Evolutionary conservation across 2,329 filamentous ascomycete genomes (phyloP).

Genomic region (Trichoderma pleuroti): DNA sequence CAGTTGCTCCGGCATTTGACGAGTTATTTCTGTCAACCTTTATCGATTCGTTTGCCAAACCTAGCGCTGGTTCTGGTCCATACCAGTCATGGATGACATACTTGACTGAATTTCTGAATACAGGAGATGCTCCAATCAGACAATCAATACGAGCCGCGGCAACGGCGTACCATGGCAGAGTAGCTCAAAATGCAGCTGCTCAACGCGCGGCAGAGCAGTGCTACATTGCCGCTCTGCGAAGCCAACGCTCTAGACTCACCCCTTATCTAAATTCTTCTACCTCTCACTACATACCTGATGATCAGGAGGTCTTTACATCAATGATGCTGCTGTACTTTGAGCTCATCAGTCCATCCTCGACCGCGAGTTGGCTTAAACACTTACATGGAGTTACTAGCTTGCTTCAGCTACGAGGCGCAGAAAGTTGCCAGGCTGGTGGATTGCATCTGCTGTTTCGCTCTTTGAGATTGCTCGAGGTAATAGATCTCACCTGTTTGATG

Average conservation of each 20-base stretch:
- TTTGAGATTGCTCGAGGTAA: not conserved
- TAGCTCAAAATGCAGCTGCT: not conserved
- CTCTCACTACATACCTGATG: not conserved
- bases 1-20: not conserved
- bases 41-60: not conserved
- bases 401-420: not conserved
- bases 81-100: constrained; percentile 1
- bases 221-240: not conserved
- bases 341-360: constrained; percentile 1
- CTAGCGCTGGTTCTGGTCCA: not conserved
- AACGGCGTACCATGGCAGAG: not conserved
- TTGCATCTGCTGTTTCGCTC: not conserved
- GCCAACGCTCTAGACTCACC: not conserved
- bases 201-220: not conserved
- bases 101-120: not conserved
- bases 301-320: not conserved
- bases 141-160: constrained; percentile 4
- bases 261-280: not conserved
- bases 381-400: not conserved
- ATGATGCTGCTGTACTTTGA: constrained; percentile 13
- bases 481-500: not conserved
- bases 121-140: not conserved
- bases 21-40: not conserved
- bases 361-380: constrained; percentile 13
- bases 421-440: not conserved